Conservation (phyloP, 1,139 yeast species). For the Candida sanyaensis region DNA sequence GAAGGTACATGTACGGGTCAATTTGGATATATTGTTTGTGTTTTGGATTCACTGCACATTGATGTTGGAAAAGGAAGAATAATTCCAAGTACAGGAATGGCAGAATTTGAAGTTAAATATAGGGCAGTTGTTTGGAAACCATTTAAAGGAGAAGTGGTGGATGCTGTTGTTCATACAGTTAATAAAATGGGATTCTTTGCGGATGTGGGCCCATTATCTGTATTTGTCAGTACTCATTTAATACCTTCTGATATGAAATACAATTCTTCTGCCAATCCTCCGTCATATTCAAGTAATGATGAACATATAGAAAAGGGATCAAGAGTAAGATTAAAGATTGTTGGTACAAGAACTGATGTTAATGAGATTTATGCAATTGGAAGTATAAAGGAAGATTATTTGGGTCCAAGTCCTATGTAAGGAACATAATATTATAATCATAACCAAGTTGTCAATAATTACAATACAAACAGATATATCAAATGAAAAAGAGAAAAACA, state of each 20-base stretch:
- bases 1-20: slow-evolving; percentile 99
- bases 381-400: slow-evolving; percentile 93
- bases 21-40: slow-evolving; percentile 96
- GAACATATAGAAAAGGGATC: slow-evolving; percentile 94
- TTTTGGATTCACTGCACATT: slow-evolving; percentile 89
- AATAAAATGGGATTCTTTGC: slow-evolving; percentile 97
- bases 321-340: slow-evolving; percentile 89
- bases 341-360: slow-evolving; percentile 97
- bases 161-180: slow-evolving; percentile 92
- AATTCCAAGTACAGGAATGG: slow-evolving; percentile 87
- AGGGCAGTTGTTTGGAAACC: slow-evolving; percentile 99
- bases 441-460: neutral
- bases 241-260: slow-evolving; percentile 93
- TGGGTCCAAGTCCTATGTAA: slow-evolving; percentile 72
- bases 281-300: slow-evolving; percentile 96
- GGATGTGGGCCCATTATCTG: slow-evolving; percentile 95
- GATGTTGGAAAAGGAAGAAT: slow-evolving; percentile 95
- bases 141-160: slow-evolving; percentile 97
- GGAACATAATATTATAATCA: neutral
- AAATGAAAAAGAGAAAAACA: too few relatives aligned
- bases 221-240: slow-evolving; percentile 91
- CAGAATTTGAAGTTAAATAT: slow-evolving; percentile 94
- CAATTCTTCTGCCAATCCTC: slow-evolving; percentile 96
- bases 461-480: neutral
- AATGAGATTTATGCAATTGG: slow-evolving; percentile 97